phyloP scores from a whole-genome alignment of 202 grass and related monocot genomes.

The Carex sylvatica region DNA sequence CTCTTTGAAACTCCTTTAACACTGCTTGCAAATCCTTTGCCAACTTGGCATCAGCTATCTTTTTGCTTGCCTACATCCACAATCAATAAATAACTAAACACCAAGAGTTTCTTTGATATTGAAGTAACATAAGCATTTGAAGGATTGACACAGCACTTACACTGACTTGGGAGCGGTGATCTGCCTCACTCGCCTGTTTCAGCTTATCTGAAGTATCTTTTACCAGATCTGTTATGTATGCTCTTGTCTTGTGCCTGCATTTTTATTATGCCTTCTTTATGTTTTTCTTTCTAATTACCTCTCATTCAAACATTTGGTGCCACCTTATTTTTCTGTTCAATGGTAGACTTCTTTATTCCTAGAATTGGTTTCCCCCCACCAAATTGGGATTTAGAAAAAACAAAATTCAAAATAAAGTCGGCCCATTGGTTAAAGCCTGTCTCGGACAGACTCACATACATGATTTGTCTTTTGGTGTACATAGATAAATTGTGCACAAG shows the following conservation, averaged over 20 bases:
- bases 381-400: background rate
- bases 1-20: slow-evolving; percentile 90
- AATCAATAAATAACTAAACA: slow-evolving; percentile 25
- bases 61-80: slow-evolving; percentile 76
- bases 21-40: slow-evolving; percentile 95
- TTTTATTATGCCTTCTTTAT: slow-evolving; percentile 3
- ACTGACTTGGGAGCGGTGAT: slow-evolving; percentile 64
- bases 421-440: background rate
- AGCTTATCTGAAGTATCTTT: slow-evolving; percentile 91
- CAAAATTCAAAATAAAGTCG: background rate
- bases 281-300: background rate
- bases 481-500: background rate
- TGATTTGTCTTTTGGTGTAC: background rate
- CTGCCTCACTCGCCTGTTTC: slow-evolving; percentile 80
- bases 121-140: slow-evolving; percentile 4
- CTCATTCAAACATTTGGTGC: background rate
- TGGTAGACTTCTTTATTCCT: background rate
- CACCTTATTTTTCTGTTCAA: background rate
- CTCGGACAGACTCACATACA: background rate
- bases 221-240: slow-evolving; percentile 62
- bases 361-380: background rate
- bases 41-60: slow-evolving; percentile 94
- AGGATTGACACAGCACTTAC: slow-evolving; percentile 37
- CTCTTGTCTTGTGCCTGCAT: slow-evolving; percentile 74
- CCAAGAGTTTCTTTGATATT: background rate